Conservation (phyloP, 2,329 filamentous ascomycete genomes). For the Chaetomium sp. region DNA sequence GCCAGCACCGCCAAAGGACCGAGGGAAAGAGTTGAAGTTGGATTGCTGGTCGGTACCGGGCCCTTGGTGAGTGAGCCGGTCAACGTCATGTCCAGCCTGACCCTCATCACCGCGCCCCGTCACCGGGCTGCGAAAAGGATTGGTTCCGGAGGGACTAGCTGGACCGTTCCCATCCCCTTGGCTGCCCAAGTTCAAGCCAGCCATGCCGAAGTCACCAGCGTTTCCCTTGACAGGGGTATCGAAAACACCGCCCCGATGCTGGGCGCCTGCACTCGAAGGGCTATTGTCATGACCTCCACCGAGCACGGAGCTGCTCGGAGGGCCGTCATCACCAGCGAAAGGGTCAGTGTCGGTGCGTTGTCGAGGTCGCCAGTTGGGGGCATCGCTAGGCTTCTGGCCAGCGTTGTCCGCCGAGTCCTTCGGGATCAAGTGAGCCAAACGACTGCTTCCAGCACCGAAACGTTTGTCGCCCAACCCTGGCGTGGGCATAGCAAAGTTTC, state of each 20-base stretch:
- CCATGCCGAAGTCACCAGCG: slow-evolving; percentile 56
- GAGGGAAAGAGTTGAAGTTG: slow-evolving; percentile 49
- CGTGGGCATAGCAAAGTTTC: slow-evolving; percentile 70
- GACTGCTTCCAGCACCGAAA: slow-evolving; percentile 69
- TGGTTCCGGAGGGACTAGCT: slow-evolving; percentile 88
- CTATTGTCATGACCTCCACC: slow-evolving; percentile 69
- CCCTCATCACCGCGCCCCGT: slow-evolving; percentile 57
- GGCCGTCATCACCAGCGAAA: slow-evolving; percentile 53
- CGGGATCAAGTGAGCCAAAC: slow-evolving; percentile 76
- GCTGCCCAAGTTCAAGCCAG: slow-evolving; percentile 49
- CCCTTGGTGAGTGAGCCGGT: slow-evolving; percentile 40
- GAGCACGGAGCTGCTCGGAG: slow-evolving; percentile 64
- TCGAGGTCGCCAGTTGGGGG: slow-evolving; percentile 49
- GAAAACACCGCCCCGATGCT: slow-evolving; percentile 35
- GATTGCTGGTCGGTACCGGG: slow-evolving; percentile 38
- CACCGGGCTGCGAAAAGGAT: slow-evolving; percentile 88
- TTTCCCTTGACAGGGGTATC: slow-evolving; percentile 51
- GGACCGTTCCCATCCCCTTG: slow-evolving; percentile 62
- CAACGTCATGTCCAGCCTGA: slow-evolving; percentile 45
- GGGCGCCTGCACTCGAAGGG: slow-evolving; percentile 32
- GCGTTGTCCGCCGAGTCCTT: slow-evolving; percentile 69
- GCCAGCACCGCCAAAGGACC: slow-evolving; percentile 43
- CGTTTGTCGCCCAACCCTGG: slow-evolving; percentile 62
- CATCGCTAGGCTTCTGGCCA: slow-evolving; percentile 45
- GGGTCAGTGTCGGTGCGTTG: slow-evolving; percentile 69